Evolutionary conservation across 441 rosid genomes (phyloP), one percentile per base, ranked within the genome.

Genomic region (Biscutella laevigata): DNA sequence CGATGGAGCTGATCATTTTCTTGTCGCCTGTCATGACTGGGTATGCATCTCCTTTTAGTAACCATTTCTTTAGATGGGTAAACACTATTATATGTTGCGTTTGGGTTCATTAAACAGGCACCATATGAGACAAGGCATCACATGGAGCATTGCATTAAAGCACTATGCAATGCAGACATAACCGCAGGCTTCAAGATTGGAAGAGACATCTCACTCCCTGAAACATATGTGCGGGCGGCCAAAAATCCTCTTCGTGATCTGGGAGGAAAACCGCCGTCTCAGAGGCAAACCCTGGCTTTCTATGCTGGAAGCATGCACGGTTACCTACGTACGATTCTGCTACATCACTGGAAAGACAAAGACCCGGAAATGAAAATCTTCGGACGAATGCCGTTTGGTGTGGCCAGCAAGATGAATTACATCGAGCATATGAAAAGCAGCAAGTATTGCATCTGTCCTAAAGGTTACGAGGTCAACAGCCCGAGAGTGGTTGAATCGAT

Each of bases 51-150:
- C 30, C 33, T 22, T 14, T 25, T 7, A 35, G 33, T 47, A 34
- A 2, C 32, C 41, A 19, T 22, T 20, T 59, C 4, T 0, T 17
- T 27, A 36, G 3, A 7, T 20, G 19, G 4, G 11, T 22, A 20
- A 50, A 17, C 4, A 4, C 13, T 55, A 7, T 27, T 5, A 1
- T 0, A n/a, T 27, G 27, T 4, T 57, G 1, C 8, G 10, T 10
- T 34, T 28, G n/a, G 43, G 6, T 1, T 34, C 19, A 35, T 56
- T 40, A 61, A 69, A 19, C 75, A 90, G 95, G 97, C 95, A 56
- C 97, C 97, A 9, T 90, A 84, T 22, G 94, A 86, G 56, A 82
- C 95, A 17, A 81, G 94, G 61, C 94, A 82, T 72, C 97, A 90
- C 68, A 86, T 86, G 95, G 97, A 90, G 61, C 85, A 79, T 30